Base-by-base conservation (phyloP, 768 basidiomycete species). In the Pulveroboletus sp. region DNA sequence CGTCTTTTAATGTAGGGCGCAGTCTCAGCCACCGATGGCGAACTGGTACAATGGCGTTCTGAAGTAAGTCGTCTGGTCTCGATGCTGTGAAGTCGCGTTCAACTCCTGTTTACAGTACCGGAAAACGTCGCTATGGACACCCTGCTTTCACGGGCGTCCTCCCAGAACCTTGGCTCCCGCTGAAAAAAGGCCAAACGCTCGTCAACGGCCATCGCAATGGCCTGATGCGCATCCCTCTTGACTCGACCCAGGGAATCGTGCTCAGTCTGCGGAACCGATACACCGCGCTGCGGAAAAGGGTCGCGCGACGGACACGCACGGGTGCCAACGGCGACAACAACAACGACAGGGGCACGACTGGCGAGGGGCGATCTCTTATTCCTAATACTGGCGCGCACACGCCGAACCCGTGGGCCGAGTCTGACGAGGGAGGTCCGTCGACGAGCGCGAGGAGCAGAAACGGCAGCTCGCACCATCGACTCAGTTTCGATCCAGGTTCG, bases 21-120 rank as follows among this genome's bases (percentile, higher is more conserved):
- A 93, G 87, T 93, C 91, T 0, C 95, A 98, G 67, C 94, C 95
- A 0, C 95, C 95, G 0, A 93, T 98, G 90, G 85, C 88, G 13
- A 91, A 91, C 59, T 94, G 91, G 83, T 97, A 92, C 65, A 79
- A 77, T 37, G 95, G 95, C 0, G 91, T 98, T 19, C 74, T 98
- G 13, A 95, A 95, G 90, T 91, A 64, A 57, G 74, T 59, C 20
- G 6, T 30, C 41, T 11, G 20, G 19, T 12, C 13, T 11, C 20
- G 12, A 16, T 34, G 24, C 2, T 23, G 30, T 17, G 29, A 29
- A 13, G 8, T 22, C 6, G 14, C 11, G 19, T 38, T 60, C 49
- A 59, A 53, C 40, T 14, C 44, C 22, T 35, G 13, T 24, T 36
- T 32, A 29, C 53, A 93, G 90, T 64, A 96, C 93, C n/a, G 93